Conservation (phyloP, 306 rosid species). For the Castanospermum australe region DNA sequence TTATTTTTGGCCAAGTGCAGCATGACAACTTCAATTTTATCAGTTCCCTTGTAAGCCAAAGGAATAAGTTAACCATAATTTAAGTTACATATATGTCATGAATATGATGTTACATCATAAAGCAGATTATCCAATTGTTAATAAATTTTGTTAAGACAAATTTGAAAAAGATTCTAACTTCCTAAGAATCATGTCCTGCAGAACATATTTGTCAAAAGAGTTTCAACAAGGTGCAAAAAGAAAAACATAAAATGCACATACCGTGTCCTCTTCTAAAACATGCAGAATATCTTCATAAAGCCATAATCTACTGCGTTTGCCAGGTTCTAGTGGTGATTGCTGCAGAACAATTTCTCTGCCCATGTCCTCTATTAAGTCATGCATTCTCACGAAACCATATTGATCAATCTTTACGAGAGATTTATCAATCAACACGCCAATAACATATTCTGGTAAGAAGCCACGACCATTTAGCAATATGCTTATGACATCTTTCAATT, state of each 20-base stretch:
- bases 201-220: not conserved
- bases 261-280: constrained; percentile 17
- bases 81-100: not conserved
- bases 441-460: not conserved
- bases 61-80: not conserved
- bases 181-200: not conserved
- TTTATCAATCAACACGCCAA: not conserved
- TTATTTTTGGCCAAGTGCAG: not conserved
- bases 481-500: not conserved
- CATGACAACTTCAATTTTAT: not conserved
- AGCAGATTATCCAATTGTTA: not conserved
- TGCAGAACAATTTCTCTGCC: not conserved
- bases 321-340: constrained; percentile 17
- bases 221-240: not conserved
- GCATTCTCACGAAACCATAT: not conserved
- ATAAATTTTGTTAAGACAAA: not conserved
- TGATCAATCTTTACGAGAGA: constrained; percentile 15
- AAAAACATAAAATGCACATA: not conserved
- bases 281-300: not conserved
- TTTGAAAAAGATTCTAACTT: not conserved
- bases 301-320: constrained; percentile 21
- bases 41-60: constrained; percentile 10
- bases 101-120: not conserved
- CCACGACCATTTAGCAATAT: not conserved
- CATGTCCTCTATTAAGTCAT: constrained; percentile 16